Percentiles rank a stretch among this genome's conserved stretches.
Conservation (phyloP, 176 grass and related monocot genomes). For the Aegilops umbellulata region DNA sequence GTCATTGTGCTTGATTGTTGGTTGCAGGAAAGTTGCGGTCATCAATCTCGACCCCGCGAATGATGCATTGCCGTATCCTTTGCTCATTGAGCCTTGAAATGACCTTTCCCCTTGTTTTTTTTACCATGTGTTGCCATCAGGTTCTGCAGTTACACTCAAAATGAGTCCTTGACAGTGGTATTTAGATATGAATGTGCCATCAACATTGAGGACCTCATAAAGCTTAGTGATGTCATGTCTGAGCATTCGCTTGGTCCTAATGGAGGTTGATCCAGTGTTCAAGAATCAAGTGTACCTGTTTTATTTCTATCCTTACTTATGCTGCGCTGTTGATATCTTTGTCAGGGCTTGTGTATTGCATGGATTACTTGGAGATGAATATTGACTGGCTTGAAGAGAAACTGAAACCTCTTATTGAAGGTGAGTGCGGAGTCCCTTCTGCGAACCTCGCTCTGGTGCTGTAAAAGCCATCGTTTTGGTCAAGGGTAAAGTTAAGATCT, state of each 20-base stretch:
- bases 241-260: conserved; percentile 97
- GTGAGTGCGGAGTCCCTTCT: conserved; percentile 18
- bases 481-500: background rate
- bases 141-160: background rate
- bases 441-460: background rate
- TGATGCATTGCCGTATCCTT: conserved; percentile 89
- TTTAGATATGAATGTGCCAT: conserved; percentile 85
- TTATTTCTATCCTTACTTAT: conserved; percentile 16
- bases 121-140: background rate
- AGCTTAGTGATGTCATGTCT: conserved; percentile 84
- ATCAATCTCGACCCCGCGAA: conserved; percentile 94
- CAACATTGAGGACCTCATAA: conserved; percentile 91
- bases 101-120: background rate
- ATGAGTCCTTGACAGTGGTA: conserved; percentile 42
- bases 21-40: conserved; percentile 81
- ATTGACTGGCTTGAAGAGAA: conserved; percentile 89
- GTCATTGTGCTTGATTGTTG: background rate
- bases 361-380: conserved; percentile 99
- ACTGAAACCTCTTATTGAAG: conserved; percentile 88
- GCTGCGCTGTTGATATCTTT: conserved; percentile 10
- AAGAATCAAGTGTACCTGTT: background rate
- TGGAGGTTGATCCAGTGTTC: conserved; percentile 52
- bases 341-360: conserved; percentile 89
- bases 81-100: background rate
- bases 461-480: background rate